phyloP scores from a whole-genome alignment of 1,284 basidiomycete species.

The Apiotrichum laibachii region DNA sequence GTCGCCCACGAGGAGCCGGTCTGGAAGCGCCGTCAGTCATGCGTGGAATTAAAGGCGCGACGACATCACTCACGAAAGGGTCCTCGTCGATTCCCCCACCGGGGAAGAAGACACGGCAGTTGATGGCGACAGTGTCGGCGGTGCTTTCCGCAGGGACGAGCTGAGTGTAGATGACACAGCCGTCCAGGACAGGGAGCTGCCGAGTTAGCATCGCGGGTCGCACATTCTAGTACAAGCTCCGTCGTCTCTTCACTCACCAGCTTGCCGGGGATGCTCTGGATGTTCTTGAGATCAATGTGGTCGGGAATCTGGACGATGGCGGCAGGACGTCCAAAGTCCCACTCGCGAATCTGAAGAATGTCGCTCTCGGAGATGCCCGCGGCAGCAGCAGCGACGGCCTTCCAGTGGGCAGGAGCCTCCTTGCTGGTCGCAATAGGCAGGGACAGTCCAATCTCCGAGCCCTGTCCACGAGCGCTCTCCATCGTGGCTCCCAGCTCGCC shows the following conservation, averaged over 20 bases:
- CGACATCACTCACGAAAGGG: slow-evolving; percentile 33
- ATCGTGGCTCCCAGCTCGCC: slow-evolving; percentile 31
- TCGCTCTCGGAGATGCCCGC: slow-evolving; percentile 12
- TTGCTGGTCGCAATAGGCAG: slow-evolving; percentile 55
- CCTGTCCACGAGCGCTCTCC: slow-evolving; percentile 16
- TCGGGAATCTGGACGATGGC: slow-evolving; percentile 24
- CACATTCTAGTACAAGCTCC: not conserved
- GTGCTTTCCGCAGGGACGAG: slow-evolving; percentile 2
- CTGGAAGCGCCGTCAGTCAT: not conserved
- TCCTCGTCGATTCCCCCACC: slow-evolving; percentile 40
- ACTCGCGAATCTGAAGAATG: slow-evolving; percentile 17
- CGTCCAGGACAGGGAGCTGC: slow-evolving; percentile 9
- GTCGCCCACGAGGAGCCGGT: slow-evolving; percentile 37
- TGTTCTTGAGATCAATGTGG: slow-evolving; percentile 20
- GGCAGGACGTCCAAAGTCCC: slow-evolving; percentile 14
- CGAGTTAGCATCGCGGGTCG: not conserved
- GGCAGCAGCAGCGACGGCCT: not conserved
- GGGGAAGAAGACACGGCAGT: slow-evolving; percentile 33
- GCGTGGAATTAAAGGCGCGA: not conserved
- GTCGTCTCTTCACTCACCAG: slow-evolving; percentile 19
- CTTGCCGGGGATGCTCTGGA: slow-evolving; percentile 14
- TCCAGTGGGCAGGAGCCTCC: not conserved
- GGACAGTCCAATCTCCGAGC: slow-evolving; percentile 64
- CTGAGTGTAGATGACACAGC: slow-evolving; percentile 30
- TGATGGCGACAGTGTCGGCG: slow-evolving; percentile 4